These are phyloP conservation scores for Ostreobium quekettii DNA, from an alignment of 139 green algal genomes.

Conservation along the genomic window DNA sequence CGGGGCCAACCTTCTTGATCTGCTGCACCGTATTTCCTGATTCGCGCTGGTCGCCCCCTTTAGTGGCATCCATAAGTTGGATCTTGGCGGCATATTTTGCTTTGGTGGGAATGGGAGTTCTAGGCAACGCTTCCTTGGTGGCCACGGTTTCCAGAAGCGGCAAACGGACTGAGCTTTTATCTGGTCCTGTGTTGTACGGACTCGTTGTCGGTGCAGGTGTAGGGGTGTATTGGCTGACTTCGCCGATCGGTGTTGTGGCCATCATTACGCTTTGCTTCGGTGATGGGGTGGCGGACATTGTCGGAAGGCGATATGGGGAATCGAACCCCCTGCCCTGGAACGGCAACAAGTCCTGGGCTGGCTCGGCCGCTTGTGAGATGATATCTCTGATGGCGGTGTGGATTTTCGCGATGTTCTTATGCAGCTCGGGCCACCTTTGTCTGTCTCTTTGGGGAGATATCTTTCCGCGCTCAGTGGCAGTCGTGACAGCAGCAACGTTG, in stretches of 20 bases:
- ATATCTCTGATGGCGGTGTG: neutral
- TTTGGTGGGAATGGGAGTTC: conserved; percentile 5
- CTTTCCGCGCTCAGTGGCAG: neutral
- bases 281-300: conserved; percentile 23
- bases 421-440: neutral
- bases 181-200: conserved; percentile 25
- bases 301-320: neutral
- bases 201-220: conserved; percentile 10
- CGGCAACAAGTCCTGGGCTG: conserved; percentile 4
- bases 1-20: neutral
- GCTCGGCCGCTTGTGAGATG: conserved; percentile 9
- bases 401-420: conserved; percentile 3
- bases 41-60: neutral
- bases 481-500: conserved; percentile 38
- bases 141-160: conserved; percentile 5
- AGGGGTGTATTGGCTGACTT: conserved; percentile 11
- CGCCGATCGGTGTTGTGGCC: conserved; percentile 14
- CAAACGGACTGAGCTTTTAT: conserved; percentile 16
- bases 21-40: neutral
- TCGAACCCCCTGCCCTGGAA: neutral
- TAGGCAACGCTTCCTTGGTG: conserved; percentile 3
- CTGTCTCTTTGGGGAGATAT: neutral
- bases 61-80: neutral
- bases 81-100: conserved; percentile 2
- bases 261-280: conserved; percentile 20